A percentile compares a stretch with the other conserved stretches of the same genome.
Conservation (phyloP, 257 asterid species). For the Solanum habrochaites region DNA sequence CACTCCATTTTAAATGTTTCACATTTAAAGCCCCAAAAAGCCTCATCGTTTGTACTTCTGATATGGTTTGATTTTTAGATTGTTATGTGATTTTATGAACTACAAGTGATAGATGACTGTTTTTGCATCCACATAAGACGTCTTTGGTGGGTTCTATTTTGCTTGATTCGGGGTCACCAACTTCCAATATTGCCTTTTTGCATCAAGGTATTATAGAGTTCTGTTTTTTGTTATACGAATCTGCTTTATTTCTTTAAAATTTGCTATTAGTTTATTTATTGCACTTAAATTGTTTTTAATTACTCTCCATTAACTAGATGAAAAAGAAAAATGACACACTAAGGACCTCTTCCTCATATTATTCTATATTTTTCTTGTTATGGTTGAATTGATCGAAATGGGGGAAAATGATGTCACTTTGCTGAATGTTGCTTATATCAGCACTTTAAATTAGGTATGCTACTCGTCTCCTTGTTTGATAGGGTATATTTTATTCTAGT, state of each 20-base stretch:
- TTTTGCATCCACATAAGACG: slow-evolving; percentile 16
- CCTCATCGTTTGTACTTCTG: no score
- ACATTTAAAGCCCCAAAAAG: no score
- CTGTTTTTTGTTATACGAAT: neutral
- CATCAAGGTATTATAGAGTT: neutral
- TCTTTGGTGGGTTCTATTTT: slow-evolving; percentile 7
- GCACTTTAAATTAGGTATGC: neutral
- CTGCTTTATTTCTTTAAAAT: neutral
- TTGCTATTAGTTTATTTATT: neutral
- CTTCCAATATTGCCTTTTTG: slow-evolving; percentile 3
- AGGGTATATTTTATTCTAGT: no score
- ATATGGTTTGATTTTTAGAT: neutral
- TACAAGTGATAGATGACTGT: slow-evolving; percentile 6
- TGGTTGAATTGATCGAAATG: neutral
- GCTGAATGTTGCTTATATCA: neutral
- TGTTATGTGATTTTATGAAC: slow-evolving; percentile 6
- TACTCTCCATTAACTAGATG: no score
- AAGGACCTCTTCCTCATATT: neutral
- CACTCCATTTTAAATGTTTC: no score
- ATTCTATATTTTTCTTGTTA: neutral
- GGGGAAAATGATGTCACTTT: neutral
- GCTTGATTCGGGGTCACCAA: slow-evolving; percentile 22
- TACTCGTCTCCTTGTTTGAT: no score
- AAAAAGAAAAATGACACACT: neutral
- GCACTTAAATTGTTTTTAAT: neutral